phyloP scores from a whole-genome alignment of 805 yeast species.

The Pichia ethanolica region DNA sequence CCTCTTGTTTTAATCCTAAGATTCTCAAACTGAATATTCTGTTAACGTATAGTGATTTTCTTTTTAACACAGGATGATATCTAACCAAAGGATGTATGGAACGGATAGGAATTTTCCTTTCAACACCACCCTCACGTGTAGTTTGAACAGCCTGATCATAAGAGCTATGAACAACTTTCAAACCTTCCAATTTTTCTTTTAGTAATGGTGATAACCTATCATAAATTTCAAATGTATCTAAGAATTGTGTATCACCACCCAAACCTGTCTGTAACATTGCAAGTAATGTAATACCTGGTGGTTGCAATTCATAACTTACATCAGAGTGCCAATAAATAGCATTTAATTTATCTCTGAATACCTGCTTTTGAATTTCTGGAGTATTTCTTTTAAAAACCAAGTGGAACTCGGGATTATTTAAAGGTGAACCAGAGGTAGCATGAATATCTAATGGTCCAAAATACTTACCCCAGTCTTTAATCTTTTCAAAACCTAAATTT shows the following conservation, averaged over 20 bases:
- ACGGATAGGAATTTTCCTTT: too few species aligned
- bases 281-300: conserved; percentile 65
- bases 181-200: conserved; percentile 27
- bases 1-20: too few species aligned
- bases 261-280: conserved; percentile 53
- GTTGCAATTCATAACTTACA: conserved; percentile 63
- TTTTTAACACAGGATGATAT: too few species aligned
- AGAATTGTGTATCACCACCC: conserved; percentile 77
- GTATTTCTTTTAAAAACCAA: conserved; percentile 46
- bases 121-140: too few species aligned
- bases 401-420: conserved; percentile 50
- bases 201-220: conserved; percentile 61
- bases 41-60: too few species aligned
- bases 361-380: conserved; percentile 26
- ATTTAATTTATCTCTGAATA: conserved; percentile 29
- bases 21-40: too few species aligned
- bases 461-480: conserved; percentile 46
- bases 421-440: conserved; percentile 71
- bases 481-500: conserved; percentile 40
- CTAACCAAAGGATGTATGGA: too few species aligned
- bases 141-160: too few species aligned
- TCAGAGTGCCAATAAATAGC: conserved; percentile 61
- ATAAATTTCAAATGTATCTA: conserved; percentile 62
- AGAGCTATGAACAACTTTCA: too few species aligned
- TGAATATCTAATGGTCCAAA: conserved; percentile 69